phyloP scores from a whole-genome alignment of 106 monocot genomes.

The Dendrobium officinale region DNA sequence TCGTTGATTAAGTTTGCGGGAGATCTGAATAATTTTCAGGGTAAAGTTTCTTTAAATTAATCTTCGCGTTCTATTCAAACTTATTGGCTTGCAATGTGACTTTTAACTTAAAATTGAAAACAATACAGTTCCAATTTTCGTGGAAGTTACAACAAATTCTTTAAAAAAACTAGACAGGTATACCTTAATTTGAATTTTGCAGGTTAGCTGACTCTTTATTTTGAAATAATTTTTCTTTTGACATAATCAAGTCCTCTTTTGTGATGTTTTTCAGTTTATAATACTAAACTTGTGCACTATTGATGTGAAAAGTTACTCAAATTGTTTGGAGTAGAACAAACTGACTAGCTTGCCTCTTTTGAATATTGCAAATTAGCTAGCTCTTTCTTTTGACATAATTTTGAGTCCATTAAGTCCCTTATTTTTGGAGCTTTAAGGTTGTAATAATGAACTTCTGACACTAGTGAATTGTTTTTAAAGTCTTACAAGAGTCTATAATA shows the following conservation, averaged over 20 bases:
- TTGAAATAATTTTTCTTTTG: not conserved
- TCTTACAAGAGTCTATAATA: too few species aligned
- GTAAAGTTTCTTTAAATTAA: not conserved
- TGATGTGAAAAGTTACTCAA: too few species aligned
- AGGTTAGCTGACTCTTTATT: not conserved
- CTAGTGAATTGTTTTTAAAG: too few species aligned
- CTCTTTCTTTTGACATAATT: too few species aligned
- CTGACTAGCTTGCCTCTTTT: too few species aligned
- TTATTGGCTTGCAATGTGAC: not conserved
- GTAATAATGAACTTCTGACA: too few species aligned
- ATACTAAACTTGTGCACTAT: too few species aligned
- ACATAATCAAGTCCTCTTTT: not conserved
- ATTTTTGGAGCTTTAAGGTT: too few species aligned
- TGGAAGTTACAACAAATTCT: not conserved
- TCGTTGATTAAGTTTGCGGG: not conserved
- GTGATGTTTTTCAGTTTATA: too few species aligned
- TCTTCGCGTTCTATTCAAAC: not conserved
- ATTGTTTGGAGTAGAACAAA: too few species aligned
- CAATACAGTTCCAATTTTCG: not conserved
- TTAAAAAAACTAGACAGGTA: not conserved
- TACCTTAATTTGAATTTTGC: not conserved
- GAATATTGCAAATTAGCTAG: too few species aligned
- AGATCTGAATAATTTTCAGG: not conserved
- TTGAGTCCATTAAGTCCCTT: too few species aligned
- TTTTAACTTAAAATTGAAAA: not conserved